Base-by-base conservation (phyloP, 129 eudicot genomes). In the Chrysanthemum makinoi region DNA sequence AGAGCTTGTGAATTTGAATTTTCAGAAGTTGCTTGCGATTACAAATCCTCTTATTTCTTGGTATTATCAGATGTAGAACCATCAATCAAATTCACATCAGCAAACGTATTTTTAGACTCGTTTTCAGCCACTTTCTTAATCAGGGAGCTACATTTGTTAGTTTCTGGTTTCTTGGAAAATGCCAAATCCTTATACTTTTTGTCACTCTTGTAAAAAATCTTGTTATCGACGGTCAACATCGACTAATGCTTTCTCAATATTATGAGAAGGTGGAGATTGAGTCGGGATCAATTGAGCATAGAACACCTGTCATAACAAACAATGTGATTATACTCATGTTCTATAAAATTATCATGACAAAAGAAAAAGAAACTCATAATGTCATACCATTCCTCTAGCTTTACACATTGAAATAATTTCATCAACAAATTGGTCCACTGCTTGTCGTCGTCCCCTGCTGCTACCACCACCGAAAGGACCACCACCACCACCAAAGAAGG, bases 321-420 rank as follows among this genome's bases (percentile, higher is more conserved):
- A 33, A 62, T 22, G 6, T 14, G 12, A 28, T 16, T 5, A 33
- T 59, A 18, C 13, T 13, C n/a, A 11, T 26, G n/a, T 60, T 16
- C 20, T 20, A 20, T 20, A 20, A 0, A 20, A 20, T 20, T 20
- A 20, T 20, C 20, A 20, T 20, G 20, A 20, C 20, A 20, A 20
- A 20, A 20, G 20, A 20, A 20, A 20, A 20, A 20, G 20, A 20
- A 20, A 20, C 58, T 8, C 76, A 61, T 28, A 61, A 3, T 28
- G 43, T 3, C 53, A 53, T 77, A 91, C 97, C 89, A 91, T 88
- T 54, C 97, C 97, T 72, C 85, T 89, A 26, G 83, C 76, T 22
- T 12, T 6, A 30, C 97, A 91, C 96, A 88, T 88, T 8, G 18
- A 1, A 14, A 80, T 67, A 66, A 91, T 64, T 35, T 74, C 79